A percentile compares a stretch with the other conserved stretches of the same genome.
Conservation (phyloP, 345 rosid species). For the Eucalyptus marginata region DNA sequence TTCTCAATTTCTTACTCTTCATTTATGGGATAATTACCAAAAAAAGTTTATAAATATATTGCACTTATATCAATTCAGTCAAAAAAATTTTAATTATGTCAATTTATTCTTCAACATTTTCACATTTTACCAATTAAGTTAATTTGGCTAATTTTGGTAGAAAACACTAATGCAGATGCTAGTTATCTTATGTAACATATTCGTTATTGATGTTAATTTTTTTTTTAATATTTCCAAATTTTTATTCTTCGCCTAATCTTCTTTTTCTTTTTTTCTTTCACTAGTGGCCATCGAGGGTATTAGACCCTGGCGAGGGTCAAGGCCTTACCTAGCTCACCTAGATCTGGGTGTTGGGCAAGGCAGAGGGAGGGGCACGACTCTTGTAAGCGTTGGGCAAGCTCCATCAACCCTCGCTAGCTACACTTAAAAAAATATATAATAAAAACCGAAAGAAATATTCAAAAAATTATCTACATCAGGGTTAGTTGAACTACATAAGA, state of each 20-base stretch:
- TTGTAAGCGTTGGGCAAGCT: fast-evolving
- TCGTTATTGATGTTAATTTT: too few species aligned
- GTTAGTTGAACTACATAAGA: fast-evolving
- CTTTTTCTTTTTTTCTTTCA: too few species aligned
- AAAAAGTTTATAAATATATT: too few species aligned
- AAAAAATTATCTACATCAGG: background rate
- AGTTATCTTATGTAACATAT: too few species aligned
- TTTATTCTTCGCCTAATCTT: background rate
- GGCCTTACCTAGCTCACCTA: background rate
- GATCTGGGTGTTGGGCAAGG: background rate
- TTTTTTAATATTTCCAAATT: too few species aligned
- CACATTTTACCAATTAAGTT: background rate
- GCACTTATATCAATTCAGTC: fast-evolving
- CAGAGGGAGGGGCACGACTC: background rate
- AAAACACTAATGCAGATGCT: fast-evolving
- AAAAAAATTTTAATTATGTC: fast-evolving
- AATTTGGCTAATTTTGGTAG: too few species aligned
- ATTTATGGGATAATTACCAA: background rate
- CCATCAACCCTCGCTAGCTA: fast-evolving
- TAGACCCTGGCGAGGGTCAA: background rate
- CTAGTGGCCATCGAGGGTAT: background rate
- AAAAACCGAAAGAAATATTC: too few species aligned
- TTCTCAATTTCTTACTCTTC: background rate
- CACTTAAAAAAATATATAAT: too few species aligned
- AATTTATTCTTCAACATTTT: too few species aligned